Evolutionary conservation across 164 flowering plant genomes (phyloP).

Genomic region (grape (Vitis vinifera)): DNA sequence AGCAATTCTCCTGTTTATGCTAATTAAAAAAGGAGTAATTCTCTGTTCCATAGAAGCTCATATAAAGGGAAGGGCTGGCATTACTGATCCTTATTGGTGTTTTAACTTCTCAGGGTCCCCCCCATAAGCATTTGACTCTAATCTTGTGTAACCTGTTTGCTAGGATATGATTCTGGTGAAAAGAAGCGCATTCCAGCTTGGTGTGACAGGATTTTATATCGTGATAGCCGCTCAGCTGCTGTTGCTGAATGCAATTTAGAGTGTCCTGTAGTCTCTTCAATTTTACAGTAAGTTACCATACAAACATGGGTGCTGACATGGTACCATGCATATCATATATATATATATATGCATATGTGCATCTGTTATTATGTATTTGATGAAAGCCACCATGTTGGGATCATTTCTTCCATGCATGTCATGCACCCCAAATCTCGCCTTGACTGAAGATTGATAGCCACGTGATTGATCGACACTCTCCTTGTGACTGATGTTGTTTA

Average conservation of each 20-base stretch:
- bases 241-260: conserved; percentile 66
- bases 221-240: conserved; percentile 66
- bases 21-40: neutral
- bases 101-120: neutral
- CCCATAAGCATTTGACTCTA: neutral
- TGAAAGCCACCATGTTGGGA: neutral
- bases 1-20: neutral
- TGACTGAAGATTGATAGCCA: neutral
- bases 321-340: neutral
- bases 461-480: neutral
- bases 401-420: neutral
- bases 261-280: conserved; percentile 76
- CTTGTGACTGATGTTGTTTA: neutral
- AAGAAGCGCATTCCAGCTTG: conserved; percentile 99
- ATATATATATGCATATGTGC: too few species aligned
- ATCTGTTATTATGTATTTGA: too few species aligned
- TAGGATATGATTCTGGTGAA: conserved; percentile 97
- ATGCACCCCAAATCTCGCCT: neutral
- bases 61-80: too few species aligned
- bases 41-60: too few species aligned
- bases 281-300: conserved; percentile 54
- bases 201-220: conserved; percentile 94
- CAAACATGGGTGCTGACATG: neutral
- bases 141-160: conserved; percentile 1
- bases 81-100: neutral